Conservation (phyloP, 108 stramenopile genomes). For the Skeletonema costatum region DNA sequence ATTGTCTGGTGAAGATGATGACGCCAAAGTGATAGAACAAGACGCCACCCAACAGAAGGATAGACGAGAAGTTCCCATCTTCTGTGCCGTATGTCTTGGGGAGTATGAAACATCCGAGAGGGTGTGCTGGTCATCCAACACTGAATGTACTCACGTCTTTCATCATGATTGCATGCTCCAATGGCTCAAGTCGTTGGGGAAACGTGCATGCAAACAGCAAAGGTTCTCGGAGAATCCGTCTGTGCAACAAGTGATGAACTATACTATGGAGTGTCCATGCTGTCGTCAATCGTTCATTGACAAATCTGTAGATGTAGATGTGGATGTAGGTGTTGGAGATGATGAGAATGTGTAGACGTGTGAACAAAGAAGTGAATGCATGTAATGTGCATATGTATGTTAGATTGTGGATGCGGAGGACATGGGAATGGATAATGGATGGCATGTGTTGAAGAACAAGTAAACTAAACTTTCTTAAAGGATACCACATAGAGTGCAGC, state of each 20-base stretch:
- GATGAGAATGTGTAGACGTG: not conserved
- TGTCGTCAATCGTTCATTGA: slow-evolving; percentile 39
- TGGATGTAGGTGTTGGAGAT: not conserved
- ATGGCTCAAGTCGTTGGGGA: slow-evolving; percentile 20
- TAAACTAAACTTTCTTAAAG: too few relatives aligned
- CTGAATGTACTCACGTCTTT: slow-evolving; percentile 41
- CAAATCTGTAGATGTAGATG: not conserved
- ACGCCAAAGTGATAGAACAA: not conserved
- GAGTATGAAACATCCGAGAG: slow-evolving; percentile 22
- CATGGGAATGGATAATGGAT: too few relatives aligned
- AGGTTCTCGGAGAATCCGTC: slow-evolving; percentile 4
- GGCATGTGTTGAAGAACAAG: too few relatives aligned
- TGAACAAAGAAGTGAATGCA: not conserved
- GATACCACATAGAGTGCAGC: too few relatives aligned
- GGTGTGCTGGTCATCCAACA: slow-evolving; percentile 31
- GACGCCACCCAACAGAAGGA: not conserved
- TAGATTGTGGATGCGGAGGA: not conserved
- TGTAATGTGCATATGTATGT: not conserved
- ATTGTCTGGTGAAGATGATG: not conserved
- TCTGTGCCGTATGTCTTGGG: slow-evolving; percentile 44
- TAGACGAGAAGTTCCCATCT: slow-evolving; percentile 16
- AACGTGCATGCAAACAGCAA: slow-evolving; percentile 5
- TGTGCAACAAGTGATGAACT: slow-evolving; percentile 13
- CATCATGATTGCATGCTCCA: slow-evolving; percentile 45
- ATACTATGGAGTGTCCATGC: slow-evolving; percentile 36